Evolutionary conservation across 768 basidiomycete genomes (phyloP), one percentile per base, ranked within the genome.

Genomic region (Boletus eberwhitei): DNA sequence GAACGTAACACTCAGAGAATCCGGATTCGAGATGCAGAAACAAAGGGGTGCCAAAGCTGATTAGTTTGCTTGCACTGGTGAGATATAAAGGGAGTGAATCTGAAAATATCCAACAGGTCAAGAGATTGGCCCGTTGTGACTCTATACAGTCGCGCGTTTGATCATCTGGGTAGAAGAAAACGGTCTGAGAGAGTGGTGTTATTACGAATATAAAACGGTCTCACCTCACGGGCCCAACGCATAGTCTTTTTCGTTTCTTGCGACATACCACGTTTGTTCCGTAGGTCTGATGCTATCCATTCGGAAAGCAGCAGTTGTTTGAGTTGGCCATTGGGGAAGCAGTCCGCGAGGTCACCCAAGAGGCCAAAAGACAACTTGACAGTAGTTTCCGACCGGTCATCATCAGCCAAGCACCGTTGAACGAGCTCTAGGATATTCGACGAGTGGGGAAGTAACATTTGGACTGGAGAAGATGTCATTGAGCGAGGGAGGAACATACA

Each of bases 161-260:
- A 90, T 81, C 85, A 87, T 86, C 90, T 92, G 49, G 55, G 21
- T 37, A 34, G 19, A 34, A 39, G 14, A 49, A 56, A 39, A 36
- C 13, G 12, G 26, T 36, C 11, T 50, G 40, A 56, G 38, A 4
- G 8, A 3, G 7, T 14, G 11, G 7, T 5, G 2, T 26, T 12
- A 38, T 7, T 1, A 37, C n/a, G 11, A 7, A 34, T 8, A 22
- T 32, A 8, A 36, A 35, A 9, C 8, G 5, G 32, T 69, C 83
- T 50, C 60, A 94, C 93, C 83, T 97, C 93, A 50, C 90, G 83
- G 19, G 94, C 93, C 93, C 94, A 97, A 58, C 90, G 88, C 75
- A 93, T 77, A 4, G 90, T 92, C 79, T 86, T 89, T 82, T 88
- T 93, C 36, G 87, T 88, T 61, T 94, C 91, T 39, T 77, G 71